Evolutionary conservation across 495 filamentous ascomycete genomes (phyloP), one percentile per base, ranked within the genome.

Genomic region (Astrothelium macrocarpum): DNA sequence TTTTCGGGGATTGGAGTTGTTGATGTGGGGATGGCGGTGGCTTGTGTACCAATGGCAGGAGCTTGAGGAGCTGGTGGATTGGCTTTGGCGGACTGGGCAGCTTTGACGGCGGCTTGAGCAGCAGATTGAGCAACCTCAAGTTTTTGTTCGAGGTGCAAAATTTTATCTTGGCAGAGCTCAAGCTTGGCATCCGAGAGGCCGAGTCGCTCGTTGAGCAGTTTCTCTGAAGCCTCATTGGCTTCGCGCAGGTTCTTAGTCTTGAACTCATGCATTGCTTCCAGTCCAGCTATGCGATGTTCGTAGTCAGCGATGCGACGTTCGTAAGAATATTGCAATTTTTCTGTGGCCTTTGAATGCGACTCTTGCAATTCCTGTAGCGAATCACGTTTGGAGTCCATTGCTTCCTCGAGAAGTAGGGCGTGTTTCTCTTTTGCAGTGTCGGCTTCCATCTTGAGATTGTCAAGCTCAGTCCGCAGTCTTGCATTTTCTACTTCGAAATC

Each of bases 41-140:
- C 76, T 28, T 74, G 62, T 25, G 72, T 65, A 26, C 69, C 68
- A 25, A 66, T 67, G 1, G 71, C 56, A 23, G 71, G 60, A 56
- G 25, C 23, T 9, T 56, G 49, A 14, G 74, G 68, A 3, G 68
- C 65, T 16, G 78, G 72, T n/a, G 77, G 60, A 42, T 72, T 63
- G 12, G 73, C 72, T 70, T 84, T 85, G 61, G 80, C 82, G 12
- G 78, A 78, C 74, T 91, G 90, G 26, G 91, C 91, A 20, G 89
- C 91, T 71, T 88, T 83, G 31, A 84, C 91, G 62, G 94, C 95
- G 60, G 93, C 91, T 65, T 85, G 81, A 23, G 94, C 95, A 62
- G 94, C 94, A 70, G 91, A 85, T 69, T 93, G 91, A 46, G 95
- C 87, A 69, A 97, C 86, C 71, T 95, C 85, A 34, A 98, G 81